phyloP scores from a whole-genome alignment of 352 stramenopile genomes.

The Pythium brassicae region DNA sequence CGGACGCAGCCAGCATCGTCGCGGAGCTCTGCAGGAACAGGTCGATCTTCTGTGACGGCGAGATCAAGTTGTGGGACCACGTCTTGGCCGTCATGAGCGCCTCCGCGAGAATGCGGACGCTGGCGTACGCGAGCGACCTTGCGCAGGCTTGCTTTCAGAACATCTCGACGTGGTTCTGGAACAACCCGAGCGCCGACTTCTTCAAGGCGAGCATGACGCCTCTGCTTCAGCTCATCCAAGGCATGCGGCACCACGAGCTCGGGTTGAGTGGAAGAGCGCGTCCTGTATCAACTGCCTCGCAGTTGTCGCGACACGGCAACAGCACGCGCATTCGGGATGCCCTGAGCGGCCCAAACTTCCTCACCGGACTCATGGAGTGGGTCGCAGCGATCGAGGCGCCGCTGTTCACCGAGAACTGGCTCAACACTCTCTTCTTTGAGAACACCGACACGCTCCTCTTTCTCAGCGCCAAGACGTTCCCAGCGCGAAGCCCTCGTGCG shows the following conservation, averaged over 20 bases:
- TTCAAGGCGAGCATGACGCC: slow-evolving; percentile 19
- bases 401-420: slow-evolving; percentile 25
- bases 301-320: background rate
- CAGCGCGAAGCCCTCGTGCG: slow-evolving; percentile 7
- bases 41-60: slow-evolving; percentile 16
- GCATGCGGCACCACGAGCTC: slow-evolving; percentile 16
- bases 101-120: background rate
- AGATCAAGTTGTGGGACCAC: slow-evolving; percentile 14
- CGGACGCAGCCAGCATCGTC: slow-evolving; percentile 19
- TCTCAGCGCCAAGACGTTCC: slow-evolving; percentile 16
- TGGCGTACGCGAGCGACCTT: background rate
- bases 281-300: too few relatives aligned
- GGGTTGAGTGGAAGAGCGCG: background rate
- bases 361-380: slow-evolving; percentile 25
- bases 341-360: slow-evolving; percentile 14
- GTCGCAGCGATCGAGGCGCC: slow-evolving; percentile 23
- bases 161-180: slow-evolving; percentile 31
- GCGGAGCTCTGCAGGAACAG: slow-evolving; percentile 23
- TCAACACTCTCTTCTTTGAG: slow-evolving; percentile 30
- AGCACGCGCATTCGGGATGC: background rate
- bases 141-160: slow-evolving; percentile 19
- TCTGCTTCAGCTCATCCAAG: slow-evolving; percentile 16
- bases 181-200: slow-evolving; percentile 15
- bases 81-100: slow-evolving; percentile 16
- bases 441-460: slow-evolving; percentile 23